Evolutionary conservation across 768 basidiomycete genomes (phyloP).

Genomic region (Serendipita sp.): DNA sequence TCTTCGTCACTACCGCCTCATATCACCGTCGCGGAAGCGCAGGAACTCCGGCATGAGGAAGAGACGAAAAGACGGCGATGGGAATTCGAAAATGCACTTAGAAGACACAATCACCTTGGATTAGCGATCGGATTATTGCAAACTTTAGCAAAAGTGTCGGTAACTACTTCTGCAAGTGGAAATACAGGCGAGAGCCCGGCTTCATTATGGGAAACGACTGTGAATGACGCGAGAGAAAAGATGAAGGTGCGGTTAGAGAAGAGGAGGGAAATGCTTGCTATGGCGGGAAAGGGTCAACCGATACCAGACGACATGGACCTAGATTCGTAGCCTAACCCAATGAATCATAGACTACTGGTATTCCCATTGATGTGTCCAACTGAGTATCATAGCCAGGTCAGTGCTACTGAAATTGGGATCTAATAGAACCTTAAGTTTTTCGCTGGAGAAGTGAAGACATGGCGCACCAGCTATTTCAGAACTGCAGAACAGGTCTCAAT

Average conservation of each 20-base stretch:
- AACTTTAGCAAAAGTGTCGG: constrained; percentile 55
- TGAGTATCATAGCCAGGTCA: too few relatives aligned
- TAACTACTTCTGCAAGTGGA: constrained; percentile 36
- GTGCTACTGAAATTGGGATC: too few relatives aligned
- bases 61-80: constrained; percentile 62
- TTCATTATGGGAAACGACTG: constrained; percentile 20
- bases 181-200: constrained; percentile 17
- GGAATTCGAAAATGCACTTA: constrained; percentile 84
- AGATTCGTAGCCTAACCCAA: background rate
- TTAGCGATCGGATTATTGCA: constrained; percentile 58
- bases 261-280: background rate
- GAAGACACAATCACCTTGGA: constrained; percentile 77
- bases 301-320: constrained; percentile 1
- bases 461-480: background rate
- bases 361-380: too few relatives aligned
- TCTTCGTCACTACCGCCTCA: background rate
- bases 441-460: too few relatives aligned
- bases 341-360: too few relatives aligned
- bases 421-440: too few relatives aligned
- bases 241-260: constrained; percentile 19
- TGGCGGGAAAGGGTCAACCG: background rate
- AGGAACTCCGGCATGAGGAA: constrained; percentile 32
- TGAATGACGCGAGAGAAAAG: constrained; percentile 29
- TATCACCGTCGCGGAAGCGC: constrained; percentile 32
- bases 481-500: constrained; percentile 7